These are phyloP conservation scores for Heritiera littoralis DNA, from an alignment of 345 rosid species.

Conservation along the genomic window DNA sequence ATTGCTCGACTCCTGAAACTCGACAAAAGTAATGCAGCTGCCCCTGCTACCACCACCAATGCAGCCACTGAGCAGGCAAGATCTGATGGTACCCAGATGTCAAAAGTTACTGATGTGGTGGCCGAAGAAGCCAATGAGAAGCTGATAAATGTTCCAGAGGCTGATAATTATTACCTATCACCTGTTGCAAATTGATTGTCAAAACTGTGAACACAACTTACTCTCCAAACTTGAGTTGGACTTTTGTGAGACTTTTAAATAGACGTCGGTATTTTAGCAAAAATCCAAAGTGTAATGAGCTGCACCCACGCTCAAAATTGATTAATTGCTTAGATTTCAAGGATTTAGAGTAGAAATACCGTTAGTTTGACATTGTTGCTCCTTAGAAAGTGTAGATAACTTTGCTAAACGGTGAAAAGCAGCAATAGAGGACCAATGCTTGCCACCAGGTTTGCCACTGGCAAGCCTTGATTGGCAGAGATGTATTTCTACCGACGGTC, in stretches of 20 bases:
- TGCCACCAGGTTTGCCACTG: not conserved
- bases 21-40: not conserved
- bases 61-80: not conserved
- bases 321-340: not conserved
- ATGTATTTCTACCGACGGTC: not conserved
- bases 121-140: not conserved
- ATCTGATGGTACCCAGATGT: not conserved
- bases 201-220: not conserved
- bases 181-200: not conserved
- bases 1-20: constrained; percentile 28
- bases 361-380: not conserved
- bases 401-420: not conserved
- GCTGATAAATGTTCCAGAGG: not conserved
- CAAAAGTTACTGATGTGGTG: not conserved
- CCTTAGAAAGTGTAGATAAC: not conserved
- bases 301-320: not conserved
- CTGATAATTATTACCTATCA: not conserved
- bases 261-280: constrained; percentile 1
- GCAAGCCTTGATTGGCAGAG: not conserved
- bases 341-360: not conserved
- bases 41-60: not conserved
- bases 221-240: not conserved
- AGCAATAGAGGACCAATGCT: not conserved
- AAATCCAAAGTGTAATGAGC: not conserved
- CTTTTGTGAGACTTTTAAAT: not conserved